Base-by-base conservation (phyloP, 2,329 filamentous ascomycete genomes). In the Curvularia verruculosa region DNA sequence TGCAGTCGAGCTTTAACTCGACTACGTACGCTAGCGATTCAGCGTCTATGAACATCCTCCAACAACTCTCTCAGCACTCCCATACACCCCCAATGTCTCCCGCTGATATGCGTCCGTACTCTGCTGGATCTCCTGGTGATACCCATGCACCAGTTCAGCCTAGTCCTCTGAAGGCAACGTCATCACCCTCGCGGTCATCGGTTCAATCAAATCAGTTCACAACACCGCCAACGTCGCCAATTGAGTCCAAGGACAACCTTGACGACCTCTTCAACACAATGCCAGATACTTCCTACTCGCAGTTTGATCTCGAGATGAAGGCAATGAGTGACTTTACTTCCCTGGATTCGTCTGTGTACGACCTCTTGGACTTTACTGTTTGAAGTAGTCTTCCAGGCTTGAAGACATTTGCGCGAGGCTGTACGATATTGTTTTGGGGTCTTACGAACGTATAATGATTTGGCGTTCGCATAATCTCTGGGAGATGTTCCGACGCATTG, bases 81-180 rank as follows among this genome's bases (percentile, higher is more conserved):
- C 71, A 76, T 41, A 77, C 74, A 19, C 74, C 74, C 49, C 75
- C 75, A 28, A 71, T 75, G 66, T 76, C 74, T 41, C 74, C 75
- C 23, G 71, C 61, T 29, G 67, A 76, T n/a, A 47, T 59, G 36
- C 64, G 67, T 29, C 68, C 71, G 8, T 54, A 61, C 19, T 73
- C 73, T 3, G 58, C 66, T 8, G 69, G 68, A n/a, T 71, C 70
- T 1, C 49, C 46, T 12, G 64, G 56, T 26, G 63, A 61, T 9
- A 52, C 55, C 12, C 68, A 64, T 47, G 50, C 45, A 9, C 54
- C 59, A 23, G 49, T 58, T n/a, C 66, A 69, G 40, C 55, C 69
- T 41, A 71, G 66, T 58, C 64, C 67, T 10, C 41, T 69, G 29
- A 74, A 74, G 49, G 63, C 54, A 29, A 66, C 72, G 37, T 69